Evolutionary conservation across 805 yeast species (phyloP).

Genomic region (Saccharomycopsis javanensis): DNA sequence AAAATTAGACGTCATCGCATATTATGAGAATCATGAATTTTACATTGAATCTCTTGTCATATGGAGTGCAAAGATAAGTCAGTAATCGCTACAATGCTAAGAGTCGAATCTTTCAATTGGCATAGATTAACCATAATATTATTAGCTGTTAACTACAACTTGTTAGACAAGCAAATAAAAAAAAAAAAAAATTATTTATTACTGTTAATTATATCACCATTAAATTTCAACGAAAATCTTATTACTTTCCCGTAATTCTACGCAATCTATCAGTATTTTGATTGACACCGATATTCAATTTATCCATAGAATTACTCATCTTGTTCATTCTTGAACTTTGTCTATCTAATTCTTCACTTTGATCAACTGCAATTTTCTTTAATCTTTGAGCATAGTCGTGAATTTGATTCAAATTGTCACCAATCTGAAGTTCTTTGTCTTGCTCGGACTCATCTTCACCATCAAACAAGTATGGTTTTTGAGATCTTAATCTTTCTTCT

Average conservation of each 20-base stretch:
- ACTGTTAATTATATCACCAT: background rate
- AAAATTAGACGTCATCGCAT: background rate
- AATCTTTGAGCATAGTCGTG: constrained; percentile 58
- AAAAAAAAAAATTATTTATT: no score
- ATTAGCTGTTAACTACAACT: no score
- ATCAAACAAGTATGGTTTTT: constrained; percentile 58
- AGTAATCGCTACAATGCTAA: no score
- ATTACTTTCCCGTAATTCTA: constrained; percentile 9
- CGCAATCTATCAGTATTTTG: constrained; percentile 32
- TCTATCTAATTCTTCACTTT: constrained; percentile 66
- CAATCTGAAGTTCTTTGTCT: constrained; percentile 81
- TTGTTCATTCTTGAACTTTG: constrained; percentile 68
- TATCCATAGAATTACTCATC: constrained; percentile 78
- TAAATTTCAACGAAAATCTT: background rate
- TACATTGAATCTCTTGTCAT: no score
- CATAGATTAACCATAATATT: no score
- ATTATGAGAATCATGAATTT: no score
- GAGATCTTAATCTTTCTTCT: constrained; percentile 35
- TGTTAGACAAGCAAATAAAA: no score
- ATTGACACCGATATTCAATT: constrained; percentile 74
- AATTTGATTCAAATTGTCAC: constrained; percentile 73
- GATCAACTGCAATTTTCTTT: constrained; percentile 59
- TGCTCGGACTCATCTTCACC: constrained; percentile 92
- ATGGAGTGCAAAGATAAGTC: no score
- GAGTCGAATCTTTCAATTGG: no score